These are phyloP conservation scores for Leishmania gerbilli DNA, from an alignment of 208 protist genomes.

Conservation along the genomic window DNA sequence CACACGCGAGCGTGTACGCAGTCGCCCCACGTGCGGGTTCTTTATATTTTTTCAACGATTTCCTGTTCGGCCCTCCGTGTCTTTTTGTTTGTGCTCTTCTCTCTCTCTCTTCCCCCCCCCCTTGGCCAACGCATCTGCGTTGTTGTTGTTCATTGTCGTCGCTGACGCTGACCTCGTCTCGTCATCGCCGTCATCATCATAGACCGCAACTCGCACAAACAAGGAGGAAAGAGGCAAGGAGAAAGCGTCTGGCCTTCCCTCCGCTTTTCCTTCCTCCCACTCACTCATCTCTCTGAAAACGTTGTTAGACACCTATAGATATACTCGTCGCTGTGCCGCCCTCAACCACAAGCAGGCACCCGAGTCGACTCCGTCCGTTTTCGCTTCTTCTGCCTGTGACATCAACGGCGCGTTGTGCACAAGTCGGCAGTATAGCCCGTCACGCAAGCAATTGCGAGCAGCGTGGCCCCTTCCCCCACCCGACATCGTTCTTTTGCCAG, in stretches of 20 bases:
- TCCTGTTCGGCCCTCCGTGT: background rate
- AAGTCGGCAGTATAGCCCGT: background rate
- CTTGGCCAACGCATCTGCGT: background rate
- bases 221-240: background rate
- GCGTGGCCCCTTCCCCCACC: background rate
- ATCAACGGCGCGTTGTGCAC: background rate
- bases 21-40: background rate
- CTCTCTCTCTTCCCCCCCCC: no score
- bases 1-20: background rate
- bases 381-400: background rate
- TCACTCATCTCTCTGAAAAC: background rate
- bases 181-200: background rate
- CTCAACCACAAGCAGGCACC: background rate
- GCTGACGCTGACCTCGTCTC: background rate
- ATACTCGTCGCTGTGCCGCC: background rate
- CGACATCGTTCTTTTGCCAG: background rate
- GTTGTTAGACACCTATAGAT: background rate
- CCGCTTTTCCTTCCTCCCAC: background rate
- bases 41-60: background rate
- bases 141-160: background rate
- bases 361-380: background rate
- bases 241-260: background rate
- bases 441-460: background rate
- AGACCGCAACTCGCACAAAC: background rate
- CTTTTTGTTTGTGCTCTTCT: background rate